Base-by-base conservation (phyloP, 2,329 filamentous ascomycete genomes). In the Talaromyces amestolkiae region DNA sequence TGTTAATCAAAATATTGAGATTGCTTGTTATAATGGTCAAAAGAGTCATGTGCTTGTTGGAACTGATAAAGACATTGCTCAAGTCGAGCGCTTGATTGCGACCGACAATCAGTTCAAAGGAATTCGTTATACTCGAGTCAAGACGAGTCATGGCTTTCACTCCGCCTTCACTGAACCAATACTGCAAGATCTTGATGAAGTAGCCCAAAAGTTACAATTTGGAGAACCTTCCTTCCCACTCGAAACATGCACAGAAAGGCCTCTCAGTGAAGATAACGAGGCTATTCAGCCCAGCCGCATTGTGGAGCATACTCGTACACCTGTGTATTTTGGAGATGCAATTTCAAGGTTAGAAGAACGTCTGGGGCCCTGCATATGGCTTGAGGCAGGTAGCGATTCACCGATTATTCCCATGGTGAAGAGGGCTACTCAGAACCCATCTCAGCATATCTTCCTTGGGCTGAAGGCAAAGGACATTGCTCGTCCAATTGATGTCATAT, bases 21-120 rank as follows among this genome's bases (percentile, higher is more conserved):
- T 81, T 41, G 68, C 72, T 39, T 69, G 71, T 58, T 68, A 70
- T 61, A 76, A 76, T 47, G 68, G 70, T 0, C 68, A 68, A 4
- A 58, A 64, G 5, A 70, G 64, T 51, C 69, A 70, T 31, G 71
- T 70, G 2, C 15, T 75, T 1, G 71, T 69, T 8, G 74, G 74
- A 2, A 39, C 37, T 27, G 37, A 64, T 3, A 19, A 9, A 1
- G 22, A 68, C 3, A 69, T 68, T 4, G 27, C 43, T 0, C 68
- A 65, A 1, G 65, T 73, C 37, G 65, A 68, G 17, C 37, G 24
- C 22, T 33, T 53, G 2, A 31, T 64, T n/a, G 10, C 54, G 1
- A 58, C 54, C 6, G 54, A 59, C 35, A 22, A 11, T 27, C 43
- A 35, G 3, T 64, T 59, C 35, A 60, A 45, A 17, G 54, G 54